These are phyloP conservation scores for Globisporangium cystogenes DNA, from an alignment of 352 stramenopile species.

Conservation along the genomic window DNA sequence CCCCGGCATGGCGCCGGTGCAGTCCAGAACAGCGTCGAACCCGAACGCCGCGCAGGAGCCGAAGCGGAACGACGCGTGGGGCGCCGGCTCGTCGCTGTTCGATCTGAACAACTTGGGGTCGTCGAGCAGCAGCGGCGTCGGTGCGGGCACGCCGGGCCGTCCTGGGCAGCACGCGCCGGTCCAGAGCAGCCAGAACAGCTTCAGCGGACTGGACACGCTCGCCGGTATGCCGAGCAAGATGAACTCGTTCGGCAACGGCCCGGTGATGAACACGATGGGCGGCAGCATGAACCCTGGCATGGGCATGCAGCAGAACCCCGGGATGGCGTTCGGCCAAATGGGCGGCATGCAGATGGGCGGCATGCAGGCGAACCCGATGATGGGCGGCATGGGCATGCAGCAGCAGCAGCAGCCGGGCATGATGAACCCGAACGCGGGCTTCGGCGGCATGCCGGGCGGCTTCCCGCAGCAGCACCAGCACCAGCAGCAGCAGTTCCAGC, in stretches of 20 bases:
- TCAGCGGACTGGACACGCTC: conserved; percentile 76
- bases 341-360: conserved; percentile 18
- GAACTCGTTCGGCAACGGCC: conserved; percentile 29
- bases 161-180: conserved; percentile 13
- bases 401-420: conserved; percentile 45
- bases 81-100: conserved; percentile 70
- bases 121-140: conserved; percentile 15
- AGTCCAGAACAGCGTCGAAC: conserved; percentile 21
- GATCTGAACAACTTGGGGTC: conserved; percentile 69
- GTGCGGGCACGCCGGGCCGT: conserved; percentile 18
- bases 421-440: conserved; percentile 49
- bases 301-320: conserved; percentile 26
- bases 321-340: conserved; percentile 16
- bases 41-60: conserved; percentile 27
- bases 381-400: conserved; percentile 32
- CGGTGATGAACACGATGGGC: conserved; percentile 48
- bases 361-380: conserved; percentile 23
- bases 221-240: conserved; percentile 72
- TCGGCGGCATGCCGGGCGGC: conserved; percentile 30
- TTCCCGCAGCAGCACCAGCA: conserved; percentile 45
- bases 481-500: conserved; percentile 32
- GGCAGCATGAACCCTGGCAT: conserved; percentile 36
- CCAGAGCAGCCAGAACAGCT: conserved; percentile 49
- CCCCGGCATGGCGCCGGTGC: conserved; percentile 15
- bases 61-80: conserved; percentile 72